Evolutionary conservation across 1,139 yeast species (phyloP).

Genomic region (Kodamaea alishanica): DNA sequence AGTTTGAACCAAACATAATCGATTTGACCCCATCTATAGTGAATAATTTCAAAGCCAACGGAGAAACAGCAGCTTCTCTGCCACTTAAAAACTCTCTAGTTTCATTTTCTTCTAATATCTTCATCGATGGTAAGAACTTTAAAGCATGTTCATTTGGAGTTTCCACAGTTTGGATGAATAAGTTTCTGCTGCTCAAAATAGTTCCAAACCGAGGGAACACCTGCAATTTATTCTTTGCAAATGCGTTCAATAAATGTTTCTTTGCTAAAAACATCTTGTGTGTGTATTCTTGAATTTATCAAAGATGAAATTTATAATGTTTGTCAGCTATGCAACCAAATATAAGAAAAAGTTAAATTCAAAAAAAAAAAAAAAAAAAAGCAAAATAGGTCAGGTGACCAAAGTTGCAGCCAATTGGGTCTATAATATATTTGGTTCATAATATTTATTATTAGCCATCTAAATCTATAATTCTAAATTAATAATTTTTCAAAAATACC

Average conservation of each 20-base stretch:
- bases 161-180: slow-evolving; percentile 39
- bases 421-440: not conserved
- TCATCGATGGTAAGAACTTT: slow-evolving; percentile 45
- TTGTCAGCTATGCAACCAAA: not conserved
- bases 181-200: slow-evolving; percentile 16
- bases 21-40: slow-evolving; percentile 50
- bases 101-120: slow-evolving; percentile 41
- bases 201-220: not conserved
- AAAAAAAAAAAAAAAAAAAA: too few species aligned
- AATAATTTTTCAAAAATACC: slow-evolving; percentile 51
- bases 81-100: slow-evolving; percentile 54
- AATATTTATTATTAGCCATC: not conserved
- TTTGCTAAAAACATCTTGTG: slow-evolving; percentile 11
- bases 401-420: too few species aligned
- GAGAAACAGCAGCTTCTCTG: slow-evolving; percentile 52
- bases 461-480: slow-evolving; percentile 18
- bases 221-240: too few species aligned
- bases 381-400: too few species aligned
- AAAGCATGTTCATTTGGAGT: slow-evolving; percentile 49
- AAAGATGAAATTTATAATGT: not conserved
- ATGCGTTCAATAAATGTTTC: slow-evolving; percentile 3
- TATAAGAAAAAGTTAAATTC: too few species aligned
- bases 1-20: slow-evolving; percentile 56
- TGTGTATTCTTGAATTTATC: not conserved
- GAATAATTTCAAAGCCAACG: slow-evolving; percentile 51